phyloP scores from a whole-genome alignment of 2,329 filamentous ascomycete genomes.

The Apiospora arundinis region DNA sequence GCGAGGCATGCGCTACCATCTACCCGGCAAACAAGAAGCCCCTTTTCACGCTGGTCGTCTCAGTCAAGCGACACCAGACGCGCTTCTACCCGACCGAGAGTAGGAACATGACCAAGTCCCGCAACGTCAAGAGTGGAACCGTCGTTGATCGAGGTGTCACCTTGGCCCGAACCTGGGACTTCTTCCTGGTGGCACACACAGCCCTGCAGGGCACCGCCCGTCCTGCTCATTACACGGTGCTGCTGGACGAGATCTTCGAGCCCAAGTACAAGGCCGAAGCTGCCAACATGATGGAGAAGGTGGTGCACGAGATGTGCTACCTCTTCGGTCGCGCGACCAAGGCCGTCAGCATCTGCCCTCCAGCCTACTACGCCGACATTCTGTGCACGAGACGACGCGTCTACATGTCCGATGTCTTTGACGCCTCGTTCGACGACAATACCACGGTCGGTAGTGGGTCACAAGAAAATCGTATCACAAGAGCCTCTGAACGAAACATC shows the following conservation, averaged over 20 bases:
- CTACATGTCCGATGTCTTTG: constrained; percentile 72
- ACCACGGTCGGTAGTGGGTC: constrained; percentile 28
- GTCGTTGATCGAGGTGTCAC: constrained; percentile 87
- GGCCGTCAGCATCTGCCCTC: constrained; percentile 84
- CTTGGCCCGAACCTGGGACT: constrained; percentile 78
- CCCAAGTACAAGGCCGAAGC: constrained; percentile 43
- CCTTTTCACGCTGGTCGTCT: constrained; percentile 75
- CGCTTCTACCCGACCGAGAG: constrained; percentile 77
- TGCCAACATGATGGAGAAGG: constrained; percentile 72
- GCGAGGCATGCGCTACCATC: constrained; percentile 64
- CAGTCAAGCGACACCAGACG: constrained; percentile 88
- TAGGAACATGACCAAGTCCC: constrained; percentile 52
- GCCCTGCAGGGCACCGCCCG: constrained; percentile 84
- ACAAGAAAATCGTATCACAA: not conserved
- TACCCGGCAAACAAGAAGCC: constrained; percentile 65
- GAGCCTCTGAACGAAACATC: constrained; percentile 37
- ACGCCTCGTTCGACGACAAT: constrained; percentile 44
- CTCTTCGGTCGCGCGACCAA: constrained; percentile 86
- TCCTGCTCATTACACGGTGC: constrained; percentile 83
- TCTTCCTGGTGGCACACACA: constrained; percentile 82
- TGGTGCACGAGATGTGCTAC: constrained; percentile 84
- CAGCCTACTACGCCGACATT: constrained; percentile 89
- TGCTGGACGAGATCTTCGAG: constrained; percentile 72
- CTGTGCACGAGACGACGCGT: constrained; percentile 78
- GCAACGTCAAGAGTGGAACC: constrained; percentile 78